These are phyloP conservation scores for Pelargonium myrrhifolium DNA, from an alignment of 441 rosid species.

Conservation along the genomic window DNA sequence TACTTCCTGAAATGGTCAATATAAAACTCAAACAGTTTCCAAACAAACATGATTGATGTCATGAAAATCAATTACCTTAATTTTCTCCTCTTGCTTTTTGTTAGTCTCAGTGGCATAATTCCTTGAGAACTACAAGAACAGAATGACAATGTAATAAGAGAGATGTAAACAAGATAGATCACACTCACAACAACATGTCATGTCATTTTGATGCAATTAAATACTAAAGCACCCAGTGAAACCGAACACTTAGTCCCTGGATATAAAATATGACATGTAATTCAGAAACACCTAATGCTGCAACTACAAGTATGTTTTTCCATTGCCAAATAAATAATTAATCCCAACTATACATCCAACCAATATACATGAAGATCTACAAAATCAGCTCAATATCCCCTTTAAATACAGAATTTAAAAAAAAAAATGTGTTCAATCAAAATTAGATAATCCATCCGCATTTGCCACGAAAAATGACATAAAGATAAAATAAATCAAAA, in stretches of 20 bases:
- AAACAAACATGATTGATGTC: neutral
- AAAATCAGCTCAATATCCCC: neutral
- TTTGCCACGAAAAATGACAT: too few relatives aligned
- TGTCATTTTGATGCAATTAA: too few relatives aligned
- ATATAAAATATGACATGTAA: neutral
- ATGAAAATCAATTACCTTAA: conserved; percentile 43
- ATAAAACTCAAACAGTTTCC: neutral
- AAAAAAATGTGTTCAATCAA: neutral
- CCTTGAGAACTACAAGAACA: conserved; percentile 35
- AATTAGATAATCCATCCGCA: neutral
- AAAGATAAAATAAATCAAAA: neutral
- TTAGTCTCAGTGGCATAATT: conserved; percentile 42
- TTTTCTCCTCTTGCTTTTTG: conserved; percentile 34
- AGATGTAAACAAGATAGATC: conserved; percentile 1
- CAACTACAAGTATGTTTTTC: neutral
- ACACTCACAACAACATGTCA: neutral
- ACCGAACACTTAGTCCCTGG: neutral
- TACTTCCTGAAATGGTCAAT: neutral
- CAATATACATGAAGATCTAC: neutral
- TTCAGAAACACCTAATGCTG: neutral
- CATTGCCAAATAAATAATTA: neutral
- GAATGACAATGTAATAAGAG: neutral
- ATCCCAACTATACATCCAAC: neutral
- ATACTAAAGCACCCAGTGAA: too few relatives aligned
- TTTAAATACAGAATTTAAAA: neutral